Percentiles rank a stretch among this genome's conserved stretches.
phyloP scores from a whole-genome alignment of 805 yeast genomes.

The Sungouiella thailandica region DNA sequence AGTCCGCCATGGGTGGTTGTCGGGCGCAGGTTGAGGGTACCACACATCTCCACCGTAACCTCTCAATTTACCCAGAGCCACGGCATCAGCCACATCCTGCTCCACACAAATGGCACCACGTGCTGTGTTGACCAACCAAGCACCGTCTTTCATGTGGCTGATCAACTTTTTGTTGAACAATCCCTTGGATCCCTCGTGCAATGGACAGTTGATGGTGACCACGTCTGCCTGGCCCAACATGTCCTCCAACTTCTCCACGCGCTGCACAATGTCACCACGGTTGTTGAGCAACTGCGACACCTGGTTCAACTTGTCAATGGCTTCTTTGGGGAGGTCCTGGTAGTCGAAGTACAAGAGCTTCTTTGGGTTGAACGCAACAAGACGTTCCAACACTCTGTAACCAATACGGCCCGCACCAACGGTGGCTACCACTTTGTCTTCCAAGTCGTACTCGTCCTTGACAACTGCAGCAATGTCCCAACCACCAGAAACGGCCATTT shows the following conservation, averaged over 20 bases:
- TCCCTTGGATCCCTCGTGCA: conserved; percentile 66
- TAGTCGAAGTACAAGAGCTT: conserved; percentile 72
- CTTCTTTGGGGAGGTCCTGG: conserved; percentile 57
- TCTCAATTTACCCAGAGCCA: conserved; percentile 59
- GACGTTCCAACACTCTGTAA: conserved; percentile 65
- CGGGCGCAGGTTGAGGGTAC: conserved; percentile 81
- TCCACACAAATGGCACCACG: conserved; percentile 76
- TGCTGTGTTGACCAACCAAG: conserved; percentile 74
- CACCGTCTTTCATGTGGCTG: conserved; percentile 67
- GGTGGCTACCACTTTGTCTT: conserved; percentile 72
- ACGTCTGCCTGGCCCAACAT: conserved; percentile 64
- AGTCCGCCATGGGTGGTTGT: conserved; percentile 71
- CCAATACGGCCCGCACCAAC: conserved; percentile 84
- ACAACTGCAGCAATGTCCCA: conserved; percentile 78
- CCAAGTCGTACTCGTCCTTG: conserved; percentile 68
- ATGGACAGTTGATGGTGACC: conserved; percentile 73
- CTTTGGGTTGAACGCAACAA: conserved; percentile 69
- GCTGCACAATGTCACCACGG: conserved; percentile 46
- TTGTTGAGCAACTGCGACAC: conserved; percentile 40
- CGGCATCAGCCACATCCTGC: conserved; percentile 72
- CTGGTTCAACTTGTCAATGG: conserved; percentile 34
- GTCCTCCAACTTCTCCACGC: conserved; percentile 58
- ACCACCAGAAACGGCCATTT: conserved; percentile 52
- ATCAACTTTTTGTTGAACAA: conserved; percentile 61
- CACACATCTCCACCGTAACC: conserved; percentile 88